Evolutionary conservation across 2,329 filamentous ascomycete species (phyloP).

Genomic region (Blumeria graminis): DNA sequence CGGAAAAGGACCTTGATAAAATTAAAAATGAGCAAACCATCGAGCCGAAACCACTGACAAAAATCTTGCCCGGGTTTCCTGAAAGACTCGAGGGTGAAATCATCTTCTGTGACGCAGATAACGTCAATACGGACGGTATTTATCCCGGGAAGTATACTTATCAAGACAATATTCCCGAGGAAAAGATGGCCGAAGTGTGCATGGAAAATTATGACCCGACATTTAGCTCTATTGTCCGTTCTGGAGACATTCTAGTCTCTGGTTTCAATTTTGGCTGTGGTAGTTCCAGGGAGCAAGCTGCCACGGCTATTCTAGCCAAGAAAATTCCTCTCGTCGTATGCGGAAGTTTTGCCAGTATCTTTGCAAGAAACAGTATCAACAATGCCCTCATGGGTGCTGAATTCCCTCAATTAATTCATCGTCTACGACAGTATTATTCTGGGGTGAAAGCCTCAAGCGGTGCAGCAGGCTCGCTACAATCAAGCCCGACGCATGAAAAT

Average conservation of each 20-base stretch:
- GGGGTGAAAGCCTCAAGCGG: conserved; percentile 9
- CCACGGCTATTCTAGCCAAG: conserved; percentile 65
- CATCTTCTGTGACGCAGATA: conserved; percentile 63
- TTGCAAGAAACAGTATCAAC: conserved; percentile 55
- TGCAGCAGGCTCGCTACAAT: conserved; percentile 12
- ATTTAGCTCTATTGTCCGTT: conserved; percentile 38
- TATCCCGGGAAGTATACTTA: conserved; percentile 88
- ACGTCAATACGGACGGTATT: conserved; percentile 80
- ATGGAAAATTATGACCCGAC: conserved; percentile 80
- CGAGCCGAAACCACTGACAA: conserved; percentile 24
- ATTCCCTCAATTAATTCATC: conserved; percentile 38
- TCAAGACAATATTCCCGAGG: conserved; percentile 52
- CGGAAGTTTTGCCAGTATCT: conserved; percentile 68
- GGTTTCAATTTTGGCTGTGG: conserved; percentile 84
- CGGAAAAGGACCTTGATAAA: conserved; percentile 14
- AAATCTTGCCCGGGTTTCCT: conserved; percentile 69
- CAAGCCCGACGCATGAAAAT: conserved; percentile 7
- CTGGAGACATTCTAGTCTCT: conserved; percentile 58
- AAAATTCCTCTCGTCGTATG: conserved; percentile 58
- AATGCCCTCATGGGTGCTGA: conserved; percentile 54
- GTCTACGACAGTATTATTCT: conserved; percentile 27
- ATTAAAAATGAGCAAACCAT: conserved; percentile 10
- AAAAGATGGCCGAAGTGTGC: conserved; percentile 69
- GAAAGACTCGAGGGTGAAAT: conserved; percentile 68
- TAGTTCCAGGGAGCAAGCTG: conserved; percentile 61